Evolutionary conservation across 352 stramenopile species (phyloP), one percentile per base, ranked within the genome.

Genomic region (Globisporangium solare): DNA sequence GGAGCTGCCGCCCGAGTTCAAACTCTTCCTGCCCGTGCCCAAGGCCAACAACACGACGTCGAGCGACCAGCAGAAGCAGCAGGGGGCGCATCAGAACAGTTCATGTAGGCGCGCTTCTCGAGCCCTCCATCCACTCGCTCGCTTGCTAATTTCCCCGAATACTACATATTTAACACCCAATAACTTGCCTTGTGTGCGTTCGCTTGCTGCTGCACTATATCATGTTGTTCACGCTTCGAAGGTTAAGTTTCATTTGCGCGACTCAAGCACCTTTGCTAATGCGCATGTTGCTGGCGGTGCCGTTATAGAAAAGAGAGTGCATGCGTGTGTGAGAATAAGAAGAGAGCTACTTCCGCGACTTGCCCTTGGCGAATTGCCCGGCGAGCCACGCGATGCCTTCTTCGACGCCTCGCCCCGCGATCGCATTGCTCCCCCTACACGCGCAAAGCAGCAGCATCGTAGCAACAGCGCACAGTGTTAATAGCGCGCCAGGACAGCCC

Each of bases 1-100:
- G 66, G 96, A 99, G 70, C 72, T 99, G 15, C 96, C 96, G 35
- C 88, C 91, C 53, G 96, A 99, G 75, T 99, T 98, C 76, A 98
- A 98, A 78, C 75, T 99, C 20, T 98, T 98, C 69, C 67, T 99
- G 66, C 96, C 94, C 21, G 96, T 98, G 45, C 81, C 87, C 17
- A 97, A 97, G 73, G 79, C 75, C 35, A 85, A 85, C 51, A 88
- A 85, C 52, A 40, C 71, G 0, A 61, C 62, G 6, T 64, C 60
- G 11, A 69, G 47, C 59, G 66, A 77, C 14, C 66, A 74, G 54
- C 69, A 74, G 41, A 88, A 85, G 64, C 66, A 76, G 41, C 43
- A 65, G 54, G 56, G 17, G 61, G 55, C 10, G 55, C 61, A n/a
- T 60, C 67, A 32, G 72, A 81, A 32, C 67, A 74, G 56, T 45